Evolutionary conservation across 2,329 filamentous ascomycete genomes (phyloP).

Genomic region (Xylariaceae sp.): DNA sequence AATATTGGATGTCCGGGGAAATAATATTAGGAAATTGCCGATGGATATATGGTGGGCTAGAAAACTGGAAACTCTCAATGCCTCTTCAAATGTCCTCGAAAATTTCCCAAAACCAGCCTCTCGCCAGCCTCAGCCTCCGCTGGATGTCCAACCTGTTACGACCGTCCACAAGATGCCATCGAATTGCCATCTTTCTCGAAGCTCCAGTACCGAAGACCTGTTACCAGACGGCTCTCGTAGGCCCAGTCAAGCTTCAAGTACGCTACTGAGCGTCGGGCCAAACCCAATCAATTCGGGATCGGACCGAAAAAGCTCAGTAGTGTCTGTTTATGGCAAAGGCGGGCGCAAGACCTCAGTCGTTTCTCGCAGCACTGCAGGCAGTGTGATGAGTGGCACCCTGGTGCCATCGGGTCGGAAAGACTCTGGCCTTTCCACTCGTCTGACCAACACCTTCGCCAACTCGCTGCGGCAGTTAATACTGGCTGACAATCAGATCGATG

Average conservation of each 20-base stretch:
- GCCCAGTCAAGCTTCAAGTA: slow-evolving; percentile 78
- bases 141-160: slow-evolving; percentile 39
- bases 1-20: slow-evolving; percentile 83
- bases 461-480: slow-evolving; percentile 80
- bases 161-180: slow-evolving; percentile 38
- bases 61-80: slow-evolving; percentile 84
- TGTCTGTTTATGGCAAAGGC: slow-evolving; percentile 71
- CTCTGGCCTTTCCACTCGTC: slow-evolving; percentile 72
- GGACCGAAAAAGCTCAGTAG: slow-evolving; percentile 76
- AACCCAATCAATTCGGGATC: slow-evolving; percentile 56
- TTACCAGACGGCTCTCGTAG: slow-evolving; percentile 54
- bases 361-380: slow-evolving; percentile 52
- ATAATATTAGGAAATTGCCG: slow-evolving; percentile 84
- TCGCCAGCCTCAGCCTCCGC: slow-evolving; percentile 57
- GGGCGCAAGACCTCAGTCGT: slow-evolving; percentile 81
- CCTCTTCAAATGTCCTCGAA: slow-evolving; percentile 89
- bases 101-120: slow-evolving; percentile 83
- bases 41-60: slow-evolving; percentile 95
- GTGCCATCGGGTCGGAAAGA: slow-evolving; percentile 70
- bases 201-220: slow-evolving; percentile 74
- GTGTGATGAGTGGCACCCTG: slow-evolving; percentile 43
- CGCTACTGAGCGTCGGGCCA: slow-evolving; percentile 67
- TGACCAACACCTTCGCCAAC: slow-evolving; percentile 81
- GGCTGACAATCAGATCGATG: slow-evolving; percentile 88
- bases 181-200: slow-evolving; percentile 48